phyloP scores from a whole-genome alignment of 73 alveolate species.

The Loxodes magnus region DNA sequence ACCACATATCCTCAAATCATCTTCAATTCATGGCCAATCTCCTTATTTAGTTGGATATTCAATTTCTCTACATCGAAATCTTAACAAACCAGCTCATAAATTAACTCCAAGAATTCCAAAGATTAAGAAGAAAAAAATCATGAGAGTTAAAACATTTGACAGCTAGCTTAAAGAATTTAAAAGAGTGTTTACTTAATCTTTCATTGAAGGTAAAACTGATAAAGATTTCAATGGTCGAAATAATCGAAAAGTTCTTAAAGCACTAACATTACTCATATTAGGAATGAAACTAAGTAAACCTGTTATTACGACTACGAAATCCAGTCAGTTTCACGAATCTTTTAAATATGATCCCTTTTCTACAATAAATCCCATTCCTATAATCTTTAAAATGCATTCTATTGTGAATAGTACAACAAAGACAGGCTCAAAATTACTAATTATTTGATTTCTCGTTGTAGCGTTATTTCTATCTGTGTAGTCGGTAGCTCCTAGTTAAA shows the following conservation, averaged over 20 bases:
- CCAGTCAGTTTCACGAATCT: conserved; percentile 74
- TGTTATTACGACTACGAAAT: conserved; percentile 44
- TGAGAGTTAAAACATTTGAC: conserved; percentile 68
- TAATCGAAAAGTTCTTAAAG: conserved; percentile 88
- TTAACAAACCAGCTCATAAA: conserved; percentile 75
- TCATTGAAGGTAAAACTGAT: conserved; percentile 78
- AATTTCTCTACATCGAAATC: conserved; percentile 74
- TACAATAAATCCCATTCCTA: conserved; percentile 25
- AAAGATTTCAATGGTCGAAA: conserved; percentile 90
- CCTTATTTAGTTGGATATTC: too few species aligned
- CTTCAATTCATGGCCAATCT: too few species aligned
- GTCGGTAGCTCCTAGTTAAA: conserved; percentile 18
- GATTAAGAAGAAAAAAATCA: conserved; percentile 70
- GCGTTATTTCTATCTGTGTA: conserved; percentile 8
- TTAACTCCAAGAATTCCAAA: conserved; percentile 91
- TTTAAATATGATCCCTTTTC: too few species aligned
- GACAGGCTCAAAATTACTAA: conserved; percentile 9
- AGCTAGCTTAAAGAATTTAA: conserved; percentile 69
- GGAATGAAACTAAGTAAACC: conserved; percentile 6
- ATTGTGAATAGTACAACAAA: conserved; percentile 25
- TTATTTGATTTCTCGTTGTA: conserved; percentile 9
- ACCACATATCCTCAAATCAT: conserved; percentile 28
- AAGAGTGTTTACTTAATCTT: conserved; percentile 73
- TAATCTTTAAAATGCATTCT: conserved; percentile 28
- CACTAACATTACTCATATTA: conserved; percentile 30